These are phyloP conservation scores for Neckera pumila DNA, from an alignment of 225 moss, liverwort and hornwort species.

Conservation along the genomic window DNA sequence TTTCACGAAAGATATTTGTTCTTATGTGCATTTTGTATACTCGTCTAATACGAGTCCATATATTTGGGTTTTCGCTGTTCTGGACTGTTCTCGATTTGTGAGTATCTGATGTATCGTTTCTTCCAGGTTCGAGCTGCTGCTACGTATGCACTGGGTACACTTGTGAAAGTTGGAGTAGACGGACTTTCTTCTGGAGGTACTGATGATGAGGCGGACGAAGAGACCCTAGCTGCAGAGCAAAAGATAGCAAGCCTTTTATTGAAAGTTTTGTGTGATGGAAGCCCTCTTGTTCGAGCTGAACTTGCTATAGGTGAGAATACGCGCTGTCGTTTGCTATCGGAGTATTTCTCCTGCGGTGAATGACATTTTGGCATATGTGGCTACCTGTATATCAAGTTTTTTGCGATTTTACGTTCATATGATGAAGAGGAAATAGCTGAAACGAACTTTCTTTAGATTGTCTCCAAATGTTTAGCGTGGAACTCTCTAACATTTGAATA, in stretches of 20 bases:
- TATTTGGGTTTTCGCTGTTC: background rate
- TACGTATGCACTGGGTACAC: constrained; percentile 72
- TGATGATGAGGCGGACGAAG: constrained; percentile 77
- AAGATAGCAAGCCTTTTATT: constrained; percentile 58
- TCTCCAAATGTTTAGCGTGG: background rate
- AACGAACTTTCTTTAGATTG: background rate
- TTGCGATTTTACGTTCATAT: background rate
- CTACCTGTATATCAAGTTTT: background rate
- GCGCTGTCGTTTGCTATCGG: background rate
- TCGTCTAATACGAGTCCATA: background rate
- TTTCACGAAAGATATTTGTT: background rate
- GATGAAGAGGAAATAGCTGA: background rate
- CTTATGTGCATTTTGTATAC: background rate
- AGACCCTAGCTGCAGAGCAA: constrained; percentile 49
- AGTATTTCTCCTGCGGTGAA: background rate
- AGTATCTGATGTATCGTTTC: background rate
- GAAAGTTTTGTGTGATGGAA: constrained; percentile 74
- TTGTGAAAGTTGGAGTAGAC: constrained; percentile 54
- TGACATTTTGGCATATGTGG: background rate
- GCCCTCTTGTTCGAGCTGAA: constrained; percentile 89
- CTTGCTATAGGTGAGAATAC: constrained; percentile 62
- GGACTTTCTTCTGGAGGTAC: constrained; percentile 5
- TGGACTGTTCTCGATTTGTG: background rate
- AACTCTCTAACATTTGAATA: background rate
- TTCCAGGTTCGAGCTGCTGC: constrained; percentile 89